Base-by-base conservation (phyloP, 2,329 filamentous ascomycete species). In the Neoascochyta sp. region DNA sequence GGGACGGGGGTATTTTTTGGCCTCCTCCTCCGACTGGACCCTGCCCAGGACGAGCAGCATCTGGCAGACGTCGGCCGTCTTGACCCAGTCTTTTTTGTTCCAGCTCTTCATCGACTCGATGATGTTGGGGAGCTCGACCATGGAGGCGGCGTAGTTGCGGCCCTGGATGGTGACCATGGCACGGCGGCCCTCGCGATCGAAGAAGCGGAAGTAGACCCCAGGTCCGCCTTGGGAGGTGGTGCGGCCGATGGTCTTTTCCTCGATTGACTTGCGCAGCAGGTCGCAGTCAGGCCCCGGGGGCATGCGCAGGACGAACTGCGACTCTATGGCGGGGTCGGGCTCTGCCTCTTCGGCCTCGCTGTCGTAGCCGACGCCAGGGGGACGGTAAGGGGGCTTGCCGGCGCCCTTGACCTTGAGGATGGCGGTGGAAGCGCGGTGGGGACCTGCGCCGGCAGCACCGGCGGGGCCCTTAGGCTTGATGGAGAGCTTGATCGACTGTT, bases 341-440 rank as follows among this genome's bases (percentile, higher is more conserved):
- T 98, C 92, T 9, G 82, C 79, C 55, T 96, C 92, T 32, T 88
- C 92, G 9, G 89, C 87, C 63, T 96, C 92, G 3, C 89, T 95
- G 60, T 98, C 92, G 64, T 96, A 98, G 6, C 90, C 92, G 33
- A 94, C 87, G 29, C 92, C 92, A 1, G 78, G 76, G 4, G 80
- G 80, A 42, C 86, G 36, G 8, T 34, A 23, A 1, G 58, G 60
- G 3, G 54, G 50, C 32, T 54, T 61, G 5, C 59, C 59, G 0
- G 43, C 42, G 12, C 57, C 54, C 28, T 60, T 62, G 39, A 63
- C 43, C 36, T 60, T 61, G 13, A 61, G 36, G n/a, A 59, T 42
- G 6, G 45, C 50, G 2, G 54, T 50, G 9, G 41, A 35, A 16
- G 49, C 32, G 22, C 47, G 35, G 29, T 50, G 35, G 9, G 30